Evolutionary conservation across 2,329 filamentous ascomycete genomes (phyloP).

Genomic region (Trichoderma oligosporum): DNA sequence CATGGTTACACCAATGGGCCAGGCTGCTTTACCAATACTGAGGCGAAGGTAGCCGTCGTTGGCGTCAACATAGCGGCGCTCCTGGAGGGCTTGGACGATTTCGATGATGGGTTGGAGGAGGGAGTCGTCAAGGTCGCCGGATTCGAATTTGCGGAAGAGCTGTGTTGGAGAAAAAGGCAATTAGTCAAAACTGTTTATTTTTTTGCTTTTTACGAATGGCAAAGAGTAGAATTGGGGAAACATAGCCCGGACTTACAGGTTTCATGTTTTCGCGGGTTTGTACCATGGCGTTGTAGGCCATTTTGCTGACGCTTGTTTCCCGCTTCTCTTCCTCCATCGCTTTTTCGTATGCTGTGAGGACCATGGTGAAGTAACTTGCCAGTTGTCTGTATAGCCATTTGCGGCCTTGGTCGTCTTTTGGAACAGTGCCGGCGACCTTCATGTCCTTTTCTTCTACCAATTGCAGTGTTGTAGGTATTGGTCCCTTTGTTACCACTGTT

Average conservation of each 20-base stretch:
- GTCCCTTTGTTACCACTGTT: constrained; percentile 63
- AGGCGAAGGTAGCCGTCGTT: constrained; percentile 92
- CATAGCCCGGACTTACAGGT: constrained; percentile 49
- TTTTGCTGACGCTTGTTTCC: constrained; percentile 72
- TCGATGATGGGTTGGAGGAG: constrained; percentile 81
- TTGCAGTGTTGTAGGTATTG: constrained; percentile 80
- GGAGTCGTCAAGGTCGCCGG: constrained; percentile 70
- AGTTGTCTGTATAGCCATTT: constrained; percentile 80
- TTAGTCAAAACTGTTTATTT: neutral
- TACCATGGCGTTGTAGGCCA: constrained; percentile 78
- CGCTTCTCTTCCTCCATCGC: constrained; percentile 65
- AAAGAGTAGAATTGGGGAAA: neutral
- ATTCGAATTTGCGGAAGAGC: constrained; percentile 86
- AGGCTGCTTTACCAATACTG: constrained; percentile 93
- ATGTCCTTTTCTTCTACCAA: constrained; percentile 82
- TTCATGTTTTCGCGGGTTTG: constrained; percentile 84
- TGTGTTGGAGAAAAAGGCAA: constrained; percentile 24
- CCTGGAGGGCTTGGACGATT: constrained; percentile 87
- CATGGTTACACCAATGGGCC: constrained; percentile 99
- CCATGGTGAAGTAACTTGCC: constrained; percentile 92
- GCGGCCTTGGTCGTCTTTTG: constrained; percentile 60
- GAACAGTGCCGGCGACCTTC: constrained; percentile 67
- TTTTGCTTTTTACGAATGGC: neutral
- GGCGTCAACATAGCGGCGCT: constrained; percentile 88
- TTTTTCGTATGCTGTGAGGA: constrained; percentile 81